Percentiles rank a stretch among this genome's conserved stretches.
Conservation (phyloP, 371 early-diverging fungal species). For the Entomophthora muscae region DNA sequence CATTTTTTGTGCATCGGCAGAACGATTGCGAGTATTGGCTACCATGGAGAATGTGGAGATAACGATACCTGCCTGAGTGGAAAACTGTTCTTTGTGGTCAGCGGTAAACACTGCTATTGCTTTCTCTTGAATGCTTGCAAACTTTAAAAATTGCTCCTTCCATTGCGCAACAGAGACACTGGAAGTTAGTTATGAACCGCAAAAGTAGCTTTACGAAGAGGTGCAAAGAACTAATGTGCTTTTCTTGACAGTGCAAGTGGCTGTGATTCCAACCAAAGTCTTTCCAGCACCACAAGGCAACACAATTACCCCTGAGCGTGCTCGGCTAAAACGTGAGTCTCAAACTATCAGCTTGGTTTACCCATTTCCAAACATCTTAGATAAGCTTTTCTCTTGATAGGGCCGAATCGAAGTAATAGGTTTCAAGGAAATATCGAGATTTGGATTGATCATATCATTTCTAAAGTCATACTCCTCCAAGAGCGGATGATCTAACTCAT, state of each 20-base stretch:
- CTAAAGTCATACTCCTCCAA: conserved; percentile 99
- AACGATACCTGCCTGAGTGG: conserved; percentile 80
- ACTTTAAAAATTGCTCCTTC: conserved; percentile 91
- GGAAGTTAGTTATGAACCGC: background rate
- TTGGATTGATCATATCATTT: conserved; percentile 71
- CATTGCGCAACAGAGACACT: conserved; percentile 99
- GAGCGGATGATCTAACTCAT: conserved; percentile 92
- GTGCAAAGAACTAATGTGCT: conserved; percentile 93
- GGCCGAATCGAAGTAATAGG: conserved; percentile 90
- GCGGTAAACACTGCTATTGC: conserved; percentile 95
- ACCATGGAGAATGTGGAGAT: conserved; percentile 99
- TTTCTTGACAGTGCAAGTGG: conserved; percentile 97
- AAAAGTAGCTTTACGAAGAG: conserved; percentile 32
- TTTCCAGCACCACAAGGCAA: conserved; percentile 99
- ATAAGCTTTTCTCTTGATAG: conserved; percentile 96
- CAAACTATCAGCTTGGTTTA: background rate
- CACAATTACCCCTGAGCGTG: conserved; percentile 99
- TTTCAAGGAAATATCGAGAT: conserved; percentile 90
- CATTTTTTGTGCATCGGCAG: conserved; percentile 91
- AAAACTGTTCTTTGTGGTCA: conserved; percentile 84
- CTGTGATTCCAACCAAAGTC: conserved; percentile 98
- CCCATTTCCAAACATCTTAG: conserved; percentile 99
- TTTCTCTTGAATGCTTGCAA: conserved; percentile 85
- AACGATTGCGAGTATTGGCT: conserved; percentile 86
- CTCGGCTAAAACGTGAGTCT: conserved; percentile 37